Base-by-base conservation (phyloP, 371 early-diverging fungal species). In the Actinomucor elegans region DNA sequence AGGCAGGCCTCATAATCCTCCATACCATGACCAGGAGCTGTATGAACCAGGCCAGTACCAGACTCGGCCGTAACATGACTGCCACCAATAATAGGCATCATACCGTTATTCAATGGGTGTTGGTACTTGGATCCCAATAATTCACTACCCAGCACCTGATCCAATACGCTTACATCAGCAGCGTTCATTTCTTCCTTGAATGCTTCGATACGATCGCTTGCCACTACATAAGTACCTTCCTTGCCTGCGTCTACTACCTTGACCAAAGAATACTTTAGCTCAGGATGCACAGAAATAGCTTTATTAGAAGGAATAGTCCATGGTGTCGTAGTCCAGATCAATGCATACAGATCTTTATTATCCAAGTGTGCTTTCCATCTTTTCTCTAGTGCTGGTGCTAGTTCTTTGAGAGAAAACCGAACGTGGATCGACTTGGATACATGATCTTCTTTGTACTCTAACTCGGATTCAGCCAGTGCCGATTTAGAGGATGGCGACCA, bases 261-360 rank as follows among this genome's bases (percentile, higher is more conserved):
- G 21, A 89, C 77, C 0, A 91, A 40, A 0, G 75, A 79, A 59
- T 98, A 98, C 2, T 63, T 68, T 26, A 95, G 61, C 0, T 85
- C 81, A 8, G 84, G 84, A 53, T 94, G 82, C 3, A 97, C 88
- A 2, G 88, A 81, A 26, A 94, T 80, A 6, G 92, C 96, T 65
- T 77, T 71, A 67, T 97, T 96, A 18, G 96, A 87, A 0, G 96
- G 95, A 5, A 97, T 66, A 1, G 97, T 96, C 96, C 96, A 97
- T 0, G 98, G 97, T 0, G 98, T 98, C 0, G 98, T 98, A 1
- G 97, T 97, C 97, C 97, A 98, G 9, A 93, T 85, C 7, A 95
- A 66, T 5, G 89, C 81, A 43, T 75, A 57, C 1, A 87, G 3
- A 1, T 61, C 27, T 6, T 57, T 43, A 4, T 34, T 33, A 20